phyloP scores from a whole-genome alignment of 2,329 filamentous ascomycete species.

The Helotiales sp. region DNA sequence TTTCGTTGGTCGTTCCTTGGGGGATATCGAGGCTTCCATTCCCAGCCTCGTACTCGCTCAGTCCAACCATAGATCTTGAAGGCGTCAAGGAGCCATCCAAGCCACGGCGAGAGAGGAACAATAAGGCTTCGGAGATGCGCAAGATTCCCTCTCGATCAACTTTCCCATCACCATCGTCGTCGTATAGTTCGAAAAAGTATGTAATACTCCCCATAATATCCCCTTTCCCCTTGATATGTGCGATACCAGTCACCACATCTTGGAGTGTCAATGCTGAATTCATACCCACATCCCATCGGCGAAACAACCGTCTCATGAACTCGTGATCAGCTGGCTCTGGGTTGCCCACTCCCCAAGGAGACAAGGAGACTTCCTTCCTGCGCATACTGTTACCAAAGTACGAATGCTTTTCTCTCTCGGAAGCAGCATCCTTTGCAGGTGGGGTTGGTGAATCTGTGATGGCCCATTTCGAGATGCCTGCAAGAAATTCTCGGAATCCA shows the following conservation, averaged over 20 bases:
- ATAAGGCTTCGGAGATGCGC: conserved; percentile 87
- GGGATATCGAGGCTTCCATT: conserved; percentile 41
- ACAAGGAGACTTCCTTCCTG: conserved; percentile 39
- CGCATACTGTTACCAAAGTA: conserved; percentile 64
- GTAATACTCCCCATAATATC: conserved; percentile 98
- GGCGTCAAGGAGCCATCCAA: conserved; percentile 76
- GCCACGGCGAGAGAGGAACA: conserved; percentile 90
- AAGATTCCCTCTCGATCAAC: conserved; percentile 96
- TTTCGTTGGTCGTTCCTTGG: conserved; percentile 76
- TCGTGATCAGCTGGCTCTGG: conserved; percentile 88
- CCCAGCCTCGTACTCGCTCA: conserved; percentile 51
- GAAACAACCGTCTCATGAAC: conserved; percentile 87
- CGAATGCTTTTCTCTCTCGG: conserved; percentile 60
- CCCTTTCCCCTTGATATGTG: conserved; percentile 86
- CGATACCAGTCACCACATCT: conserved; percentile 89
- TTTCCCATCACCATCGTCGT: conserved; percentile 87
- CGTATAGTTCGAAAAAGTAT: conserved; percentile 97
- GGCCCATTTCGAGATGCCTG: conserved; percentile 89
- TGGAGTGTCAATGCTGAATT: conserved; percentile 82
- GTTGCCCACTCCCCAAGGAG: conserved; percentile 60
- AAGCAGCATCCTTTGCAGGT: conserved; percentile 52
- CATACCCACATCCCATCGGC: conserved; percentile 83
- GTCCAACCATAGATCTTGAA: conserved; percentile 61
- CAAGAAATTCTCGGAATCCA: conserved; percentile 91
- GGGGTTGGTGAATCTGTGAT: conserved; percentile 80